Conservation (phyloP, 2,329 filamentous ascomycete species). For the Aspergillus piperis region DNA sequence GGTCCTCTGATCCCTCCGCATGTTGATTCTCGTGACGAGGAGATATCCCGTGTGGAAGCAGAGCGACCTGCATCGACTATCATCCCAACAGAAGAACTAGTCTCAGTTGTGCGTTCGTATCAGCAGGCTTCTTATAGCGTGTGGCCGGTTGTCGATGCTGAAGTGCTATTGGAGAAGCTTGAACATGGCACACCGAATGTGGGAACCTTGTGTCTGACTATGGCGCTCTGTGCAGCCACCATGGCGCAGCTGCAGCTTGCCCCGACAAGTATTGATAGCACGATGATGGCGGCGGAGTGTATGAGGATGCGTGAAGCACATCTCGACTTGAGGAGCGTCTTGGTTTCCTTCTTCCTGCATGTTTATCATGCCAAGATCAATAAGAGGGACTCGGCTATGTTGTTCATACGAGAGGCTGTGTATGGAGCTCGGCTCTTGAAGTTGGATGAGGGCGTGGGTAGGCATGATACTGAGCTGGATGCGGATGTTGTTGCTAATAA, state of each 20-base stretch:
- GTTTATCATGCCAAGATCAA: constrained; percentile 36
- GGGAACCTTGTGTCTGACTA: constrained; percentile 21
- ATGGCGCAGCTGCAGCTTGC: constrained; percentile 33
- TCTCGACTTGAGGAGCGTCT: constrained; percentile 23
- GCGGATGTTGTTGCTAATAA: constrained; percentile 26
- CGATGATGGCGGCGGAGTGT: constrained; percentile 24
- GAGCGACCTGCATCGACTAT: background rate
- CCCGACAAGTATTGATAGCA: constrained; percentile 25
- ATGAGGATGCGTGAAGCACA: constrained; percentile 25
- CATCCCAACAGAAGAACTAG: constrained; percentile 19
- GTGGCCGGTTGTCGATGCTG: constrained; percentile 31
- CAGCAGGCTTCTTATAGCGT: constrained; percentile 30
- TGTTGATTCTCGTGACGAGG: background rate
- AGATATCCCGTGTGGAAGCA: background rate
- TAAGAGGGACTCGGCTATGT: constrained; percentile 30
- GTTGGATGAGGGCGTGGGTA: constrained; percentile 19
- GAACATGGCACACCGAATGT: constrained; percentile 6
- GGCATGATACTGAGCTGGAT: background rate
- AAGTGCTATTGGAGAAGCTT: constrained; percentile 20
- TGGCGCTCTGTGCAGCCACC: constrained; percentile 34
- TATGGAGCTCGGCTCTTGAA: constrained; percentile 24
- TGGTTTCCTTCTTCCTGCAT: constrained; percentile 35
- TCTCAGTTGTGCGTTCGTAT: constrained; percentile 24
- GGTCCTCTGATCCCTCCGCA: background rate
- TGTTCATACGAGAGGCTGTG: constrained; percentile 34